phyloP scores from a whole-genome alignment of 1,139 yeast genomes.

The Martiniozyma asiatica region DNA sequence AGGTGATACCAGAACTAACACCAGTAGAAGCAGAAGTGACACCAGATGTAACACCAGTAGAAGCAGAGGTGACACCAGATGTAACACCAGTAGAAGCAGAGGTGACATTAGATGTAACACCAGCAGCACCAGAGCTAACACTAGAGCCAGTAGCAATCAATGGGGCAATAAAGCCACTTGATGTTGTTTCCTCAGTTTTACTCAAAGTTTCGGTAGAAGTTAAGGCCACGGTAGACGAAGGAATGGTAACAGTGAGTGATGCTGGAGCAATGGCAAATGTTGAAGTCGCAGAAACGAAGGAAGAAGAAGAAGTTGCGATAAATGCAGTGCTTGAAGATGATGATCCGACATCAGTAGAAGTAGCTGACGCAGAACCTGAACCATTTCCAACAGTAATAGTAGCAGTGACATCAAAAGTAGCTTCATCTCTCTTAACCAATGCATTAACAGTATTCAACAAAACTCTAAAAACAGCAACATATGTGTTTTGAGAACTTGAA shows the following conservation, averaged over 20 bases:
- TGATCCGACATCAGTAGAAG: not conserved
- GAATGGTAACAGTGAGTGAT: too few relatives aligned
- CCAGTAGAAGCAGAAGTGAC: constrained; percentile 1
- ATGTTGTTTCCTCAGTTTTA: too few relatives aligned
- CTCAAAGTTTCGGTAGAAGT: too few relatives aligned
- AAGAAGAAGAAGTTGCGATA: constrained; percentile 5
- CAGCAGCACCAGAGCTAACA: constrained; percentile 4
- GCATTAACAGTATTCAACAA: constrained; percentile 5
- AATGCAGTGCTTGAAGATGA: constrained; percentile 4
- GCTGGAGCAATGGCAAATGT: too few relatives aligned
- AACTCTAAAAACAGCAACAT: not conserved
- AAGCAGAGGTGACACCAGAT: constrained; percentile 4
- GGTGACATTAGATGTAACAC: constrained; percentile 6
- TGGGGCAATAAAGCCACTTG: constrained; percentile 6
- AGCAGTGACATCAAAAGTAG: constrained; percentile 4
- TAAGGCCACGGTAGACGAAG: too few relatives aligned
- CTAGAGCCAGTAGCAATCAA: not conserved
- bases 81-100: constrained; percentile 4
- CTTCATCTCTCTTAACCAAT: constrained; percentile 8
- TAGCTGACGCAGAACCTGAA: constrained; percentile 2
- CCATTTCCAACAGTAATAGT: constrained; percentile 4
- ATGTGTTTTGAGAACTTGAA: constrained; percentile 3
- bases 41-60: constrained; percentile 2
- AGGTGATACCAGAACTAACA: constrained; percentile 2
- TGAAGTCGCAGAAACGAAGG: constrained; percentile 6